Conservation (phyloP, 1,139 yeast species). For the Candida sanyaensis region DNA sequence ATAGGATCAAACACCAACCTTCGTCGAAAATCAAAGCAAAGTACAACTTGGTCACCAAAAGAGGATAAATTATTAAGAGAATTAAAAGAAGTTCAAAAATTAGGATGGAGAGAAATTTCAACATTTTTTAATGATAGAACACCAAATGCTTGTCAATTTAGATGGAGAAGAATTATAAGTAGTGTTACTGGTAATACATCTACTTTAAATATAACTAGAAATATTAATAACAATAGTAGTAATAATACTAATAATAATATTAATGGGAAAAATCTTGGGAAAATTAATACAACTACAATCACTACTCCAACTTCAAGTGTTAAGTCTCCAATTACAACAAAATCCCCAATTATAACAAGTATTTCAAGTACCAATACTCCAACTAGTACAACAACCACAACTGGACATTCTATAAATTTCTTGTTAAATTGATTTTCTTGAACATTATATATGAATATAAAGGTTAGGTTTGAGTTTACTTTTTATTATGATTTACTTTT, state of each 20-base stretch:
- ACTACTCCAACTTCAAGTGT: no score
- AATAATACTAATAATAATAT: not conserved
- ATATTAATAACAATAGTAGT: not conserved
- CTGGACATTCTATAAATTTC: conserved; percentile 28
- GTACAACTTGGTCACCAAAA: conserved; percentile 42
- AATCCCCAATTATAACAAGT: no score
- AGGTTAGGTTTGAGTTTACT: no score
- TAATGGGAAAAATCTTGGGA: not conserved
- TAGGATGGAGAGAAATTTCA: conserved; percentile 50
- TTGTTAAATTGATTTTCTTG: conserved; percentile 11
- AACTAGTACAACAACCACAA: not conserved
- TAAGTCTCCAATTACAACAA: no score
- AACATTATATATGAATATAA: not conserved
- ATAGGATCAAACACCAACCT: not conserved
- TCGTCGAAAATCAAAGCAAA: conserved; percentile 29
- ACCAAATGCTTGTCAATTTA: conserved; percentile 50
- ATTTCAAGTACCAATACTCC: no score
- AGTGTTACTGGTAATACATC: conserved; percentile 15
- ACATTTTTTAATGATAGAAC: conserved; percentile 45
- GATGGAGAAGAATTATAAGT: conserved; percentile 47
- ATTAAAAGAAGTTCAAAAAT: conserved; percentile 41
- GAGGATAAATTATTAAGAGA: conserved; percentile 40
- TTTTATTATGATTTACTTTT: no score
- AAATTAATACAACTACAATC: not conserved
- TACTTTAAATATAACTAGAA: not conserved